Base-by-base conservation (phyloP, 345 rosid genomes). In the Laguncularia racemosa region DNA sequence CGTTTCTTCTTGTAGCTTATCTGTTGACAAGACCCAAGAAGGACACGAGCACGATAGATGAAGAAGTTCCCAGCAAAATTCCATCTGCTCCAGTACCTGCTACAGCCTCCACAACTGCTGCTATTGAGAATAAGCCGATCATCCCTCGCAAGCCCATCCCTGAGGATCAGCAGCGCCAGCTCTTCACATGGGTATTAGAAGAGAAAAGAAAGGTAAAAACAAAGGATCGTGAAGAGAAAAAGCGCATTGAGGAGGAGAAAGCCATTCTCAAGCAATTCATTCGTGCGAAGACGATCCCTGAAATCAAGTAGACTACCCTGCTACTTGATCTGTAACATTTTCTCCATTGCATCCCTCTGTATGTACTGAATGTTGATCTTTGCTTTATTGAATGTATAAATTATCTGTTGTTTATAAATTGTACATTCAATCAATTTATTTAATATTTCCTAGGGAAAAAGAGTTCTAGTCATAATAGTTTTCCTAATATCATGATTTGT, bases 191-290 rank as follows among this genome's bases (percentile, higher is more conserved):
- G 96, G 83, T 86, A 23, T 63, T 92, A 72, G 96, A 89, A 69
- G 96, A 92, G 85, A 89, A 86, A 71, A 74, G 99, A 71, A 92
- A 86, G 81, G 62, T 79, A 38, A 86, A 72, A 64, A 82, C 97
- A 3, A 79, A 70, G 68, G 82, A 81, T 70, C 58, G 84, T 0
- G 78, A 81, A 73, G 95, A 84, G 81, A 89, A 78, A 84, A 84
- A 80, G 62, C 78, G 57, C 51, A 69, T 84, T 12, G 95, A 89
- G 59, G 88, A 86, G 69, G 91, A 89, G 65, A 92, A 92, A 75
- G 91, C 91, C 16, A 63, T 86, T 58, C 88, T 92, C 50, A 89
- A 89, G 68, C 88, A 86, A 57, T 78, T 80, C 63, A 78, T 86
- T 57, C 69, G 72, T 43, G 84, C 86, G 54, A 85, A 85, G 73